Evolutionary conservation across 148 eudicot species (phyloP).

Genomic region (Camellia japonica): DNA sequence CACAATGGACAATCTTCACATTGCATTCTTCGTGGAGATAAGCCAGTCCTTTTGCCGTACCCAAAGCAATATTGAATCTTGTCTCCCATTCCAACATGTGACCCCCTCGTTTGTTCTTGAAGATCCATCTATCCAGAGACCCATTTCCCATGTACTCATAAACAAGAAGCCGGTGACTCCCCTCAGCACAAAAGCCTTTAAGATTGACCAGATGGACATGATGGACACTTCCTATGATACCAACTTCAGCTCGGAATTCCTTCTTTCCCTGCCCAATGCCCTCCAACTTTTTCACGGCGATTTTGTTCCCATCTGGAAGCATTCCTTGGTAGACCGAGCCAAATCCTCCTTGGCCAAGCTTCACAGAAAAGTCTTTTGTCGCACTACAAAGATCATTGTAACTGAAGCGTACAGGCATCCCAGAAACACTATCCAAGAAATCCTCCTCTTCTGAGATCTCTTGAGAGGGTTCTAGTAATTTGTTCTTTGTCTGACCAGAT

Average conservation of each 20-base stretch:
- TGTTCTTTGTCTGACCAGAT: neutral
- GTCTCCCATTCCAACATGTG: constrained; percentile 27
- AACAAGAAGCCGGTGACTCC: constrained; percentile 27
- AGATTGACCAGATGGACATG: constrained; percentile 35
- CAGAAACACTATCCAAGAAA: constrained; percentile 21
- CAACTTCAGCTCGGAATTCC: constrained; percentile 35
- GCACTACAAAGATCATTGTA: constrained; percentile 26
- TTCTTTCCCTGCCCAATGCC: constrained; percentile 32
- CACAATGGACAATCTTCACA: constrained; percentile 35
- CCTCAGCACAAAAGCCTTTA: constrained; percentile 34
- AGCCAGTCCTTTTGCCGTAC: constrained; percentile 34
- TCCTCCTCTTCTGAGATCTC: constrained; percentile 19
- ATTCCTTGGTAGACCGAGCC: constrained; percentile 29
- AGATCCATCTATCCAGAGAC: constrained; percentile 34
- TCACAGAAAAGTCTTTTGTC: constrained; percentile 24
- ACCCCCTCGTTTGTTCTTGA: constrained; percentile 10
- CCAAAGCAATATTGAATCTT: constrained; percentile 28
- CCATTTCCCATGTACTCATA: constrained; percentile 31
- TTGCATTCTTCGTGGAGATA: constrained; percentile 33
- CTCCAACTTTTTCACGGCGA: constrained; percentile 37
- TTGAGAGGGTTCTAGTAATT: constrained; percentile 14
- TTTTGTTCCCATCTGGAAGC: constrained; percentile 24
- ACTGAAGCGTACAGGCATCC: constrained; percentile 26
- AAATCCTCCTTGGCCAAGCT: constrained; percentile 27
- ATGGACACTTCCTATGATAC: constrained; percentile 34